A percentile compares a stretch with the other conserved stretches of the same genome.
Evolutionary conservation across 345 rosid species (phyloP).

Genomic region (Aquilaria yunnanensis): DNA sequence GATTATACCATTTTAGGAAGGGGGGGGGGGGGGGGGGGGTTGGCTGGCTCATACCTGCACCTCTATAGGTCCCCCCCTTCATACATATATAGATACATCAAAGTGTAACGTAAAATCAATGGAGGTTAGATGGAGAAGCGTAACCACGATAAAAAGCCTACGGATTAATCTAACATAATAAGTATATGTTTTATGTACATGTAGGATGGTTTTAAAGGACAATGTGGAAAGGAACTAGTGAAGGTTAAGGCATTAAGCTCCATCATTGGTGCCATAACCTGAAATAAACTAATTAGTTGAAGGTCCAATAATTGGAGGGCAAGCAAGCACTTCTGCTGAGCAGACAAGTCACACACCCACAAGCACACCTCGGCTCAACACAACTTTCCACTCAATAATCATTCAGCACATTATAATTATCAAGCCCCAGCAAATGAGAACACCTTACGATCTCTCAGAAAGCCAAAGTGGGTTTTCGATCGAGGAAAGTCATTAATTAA

Average conservation of each 20-base stretch:
- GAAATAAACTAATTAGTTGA: constrained; percentile 19
- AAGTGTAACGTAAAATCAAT: too few species aligned
- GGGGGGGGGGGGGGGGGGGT: too few species aligned
- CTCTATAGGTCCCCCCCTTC: too few species aligned
- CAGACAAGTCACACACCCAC: constrained; percentile 17
- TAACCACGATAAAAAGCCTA: too few species aligned
- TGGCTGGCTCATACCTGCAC: too few species aligned
- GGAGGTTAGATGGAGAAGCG: too few species aligned
- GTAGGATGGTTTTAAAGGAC: too few species aligned
- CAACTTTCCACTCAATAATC: constrained; percentile 12
- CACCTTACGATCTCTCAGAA: constrained; percentile 17
- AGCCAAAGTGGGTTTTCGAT: constrained; percentile 7
- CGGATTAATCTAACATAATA: too few species aligned
- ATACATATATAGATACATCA: too few species aligned
- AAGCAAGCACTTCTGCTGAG: constrained; percentile 19
- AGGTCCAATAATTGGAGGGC: constrained; percentile 43
- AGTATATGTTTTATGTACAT: too few species aligned
- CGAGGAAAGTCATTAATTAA: constrained; percentile 2
- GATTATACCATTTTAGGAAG: too few species aligned
- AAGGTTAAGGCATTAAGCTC: constrained; percentile 23
- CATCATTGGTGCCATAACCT: constrained; percentile 53
- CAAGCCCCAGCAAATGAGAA: not conserved
- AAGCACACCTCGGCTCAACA: constrained; percentile 6
- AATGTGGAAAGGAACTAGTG: too few species aligned
- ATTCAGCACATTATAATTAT: not conserved